Conservation (phyloP, 164 flowering plant genomes). For the Pachysandra terminalis region DNA sequence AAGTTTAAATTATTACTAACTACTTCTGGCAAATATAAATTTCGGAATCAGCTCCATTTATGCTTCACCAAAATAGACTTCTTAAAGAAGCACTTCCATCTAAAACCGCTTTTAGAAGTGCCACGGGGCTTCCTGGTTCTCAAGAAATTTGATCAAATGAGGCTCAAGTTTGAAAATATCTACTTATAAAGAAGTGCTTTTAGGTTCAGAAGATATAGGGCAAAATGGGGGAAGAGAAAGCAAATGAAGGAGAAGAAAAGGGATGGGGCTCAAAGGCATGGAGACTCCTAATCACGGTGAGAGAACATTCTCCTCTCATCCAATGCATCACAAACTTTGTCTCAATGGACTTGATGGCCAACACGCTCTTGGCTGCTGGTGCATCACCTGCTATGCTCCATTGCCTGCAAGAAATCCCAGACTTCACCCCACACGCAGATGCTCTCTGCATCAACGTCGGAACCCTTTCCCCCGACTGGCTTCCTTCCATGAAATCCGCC, state of each 20-base stretch:
- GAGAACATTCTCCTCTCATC: conserved; percentile 53
- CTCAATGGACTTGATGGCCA: conserved; percentile 92
- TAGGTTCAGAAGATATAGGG: too few species aligned
- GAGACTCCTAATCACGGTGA: conserved; percentile 37
- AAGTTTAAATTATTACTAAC: too few species aligned
- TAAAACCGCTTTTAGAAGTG: too few species aligned
- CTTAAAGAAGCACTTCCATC: too few species aligned
- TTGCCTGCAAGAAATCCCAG: conserved; percentile 60
- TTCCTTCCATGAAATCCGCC: conserved; percentile 75
- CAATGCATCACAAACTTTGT: conserved; percentile 97
- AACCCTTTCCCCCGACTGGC: conserved; percentile 68
- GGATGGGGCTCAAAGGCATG: conserved; percentile 47
- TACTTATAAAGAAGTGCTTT: too few species aligned
- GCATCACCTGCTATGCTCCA: conserved; percentile 96
- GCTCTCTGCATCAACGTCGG: conserved; percentile 76
- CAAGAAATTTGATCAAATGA: too few species aligned
- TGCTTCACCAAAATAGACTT: too few species aligned
- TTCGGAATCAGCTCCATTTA: too few species aligned
- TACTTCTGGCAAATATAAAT: too few species aligned
- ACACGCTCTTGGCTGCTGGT: conserved; percentile 75
- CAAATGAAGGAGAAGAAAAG: background rate
- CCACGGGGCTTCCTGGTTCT: too few species aligned
- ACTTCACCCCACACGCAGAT: conserved; percentile 65
- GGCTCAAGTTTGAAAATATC: too few species aligned
- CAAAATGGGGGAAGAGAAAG: conserved; percentile 3